Evolutionary conservation across 2,329 filamentous ascomycete genomes (phyloP).

Genomic region (Ophiocordyceps camponoti-rufipedis): DNA sequence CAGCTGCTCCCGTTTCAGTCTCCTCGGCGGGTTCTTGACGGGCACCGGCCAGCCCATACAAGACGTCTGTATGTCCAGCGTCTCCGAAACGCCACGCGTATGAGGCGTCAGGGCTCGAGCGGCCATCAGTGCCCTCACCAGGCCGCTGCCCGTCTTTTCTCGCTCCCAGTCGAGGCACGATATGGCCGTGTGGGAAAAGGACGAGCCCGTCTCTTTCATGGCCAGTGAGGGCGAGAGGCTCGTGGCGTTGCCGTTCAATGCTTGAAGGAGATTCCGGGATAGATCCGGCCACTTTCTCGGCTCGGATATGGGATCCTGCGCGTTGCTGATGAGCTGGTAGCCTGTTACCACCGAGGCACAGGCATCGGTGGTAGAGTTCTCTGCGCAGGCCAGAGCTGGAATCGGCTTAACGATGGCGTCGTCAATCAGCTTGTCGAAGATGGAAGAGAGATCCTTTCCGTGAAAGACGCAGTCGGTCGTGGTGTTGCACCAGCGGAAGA

Average conservation of each 20-base stretch:
- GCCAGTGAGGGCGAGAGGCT: neutral
- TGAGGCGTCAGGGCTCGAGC: neutral
- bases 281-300: neutral
- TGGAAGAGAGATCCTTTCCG: neutral
- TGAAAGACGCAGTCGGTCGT: neutral
- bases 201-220: neutral
- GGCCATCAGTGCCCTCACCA: neutral
- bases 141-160: neutral
- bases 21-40: neutral
- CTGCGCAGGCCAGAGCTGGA: neutral
- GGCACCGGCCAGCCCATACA: constrained; percentile 1
- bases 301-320: neutral
- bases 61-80: neutral
- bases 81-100: constrained; percentile 1
- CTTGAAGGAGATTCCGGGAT: neutral
- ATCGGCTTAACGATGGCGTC: neutral
- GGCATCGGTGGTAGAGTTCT: neutral
- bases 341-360: neutral
- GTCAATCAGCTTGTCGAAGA: neutral
- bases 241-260: neutral
- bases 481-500: constrained; percentile 1
- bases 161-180: constrained; percentile 1
- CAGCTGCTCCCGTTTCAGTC: neutral
- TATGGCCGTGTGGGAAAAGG: constrained; percentile 1
- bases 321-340: neutral